Percentiles rank a stretch among this genome's conserved stretches.
These are phyloP conservation scores for Gloeostereum incarnatum DNA, from an alignment of 768 basidiomycete species.

Conservation along the genomic window DNA sequence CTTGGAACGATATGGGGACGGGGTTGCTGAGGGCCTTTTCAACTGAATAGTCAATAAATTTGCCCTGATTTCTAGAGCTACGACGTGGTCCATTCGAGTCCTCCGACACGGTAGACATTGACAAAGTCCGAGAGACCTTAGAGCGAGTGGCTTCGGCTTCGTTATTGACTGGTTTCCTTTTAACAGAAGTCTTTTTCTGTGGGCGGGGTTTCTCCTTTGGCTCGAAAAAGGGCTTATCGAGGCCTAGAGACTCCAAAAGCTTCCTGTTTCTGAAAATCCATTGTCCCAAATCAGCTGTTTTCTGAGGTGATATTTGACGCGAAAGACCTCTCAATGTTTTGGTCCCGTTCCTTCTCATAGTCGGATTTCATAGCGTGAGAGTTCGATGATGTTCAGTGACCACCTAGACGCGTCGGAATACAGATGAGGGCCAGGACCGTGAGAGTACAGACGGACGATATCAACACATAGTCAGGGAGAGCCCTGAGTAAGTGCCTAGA, in stretches of 20 bases:
- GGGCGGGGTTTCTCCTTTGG: slow-evolving; percentile 31
- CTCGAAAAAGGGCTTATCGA: slow-evolving; percentile 39
- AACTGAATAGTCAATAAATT: slow-evolving; percentile 41
- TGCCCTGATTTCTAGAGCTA: slow-evolving; percentile 58
- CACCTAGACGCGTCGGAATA: too few species aligned
- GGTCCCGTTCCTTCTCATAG: slow-evolving; percentile 23
- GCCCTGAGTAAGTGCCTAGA: too few species aligned
- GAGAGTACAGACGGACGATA: too few species aligned
- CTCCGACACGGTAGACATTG: slow-evolving; percentile 5
- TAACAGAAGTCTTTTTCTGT: slow-evolving; percentile 21
- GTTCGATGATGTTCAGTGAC: too few species aligned
- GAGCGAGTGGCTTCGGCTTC: slow-evolving; percentile 22
- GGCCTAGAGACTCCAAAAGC: slow-evolving; percentile 30
- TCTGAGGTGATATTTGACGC: not conserved
- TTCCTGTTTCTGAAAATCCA: slow-evolving; percentile 24
- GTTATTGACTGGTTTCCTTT: slow-evolving; percentile 25
- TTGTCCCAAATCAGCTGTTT: not conserved
- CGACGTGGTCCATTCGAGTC: slow-evolving; percentile 35
- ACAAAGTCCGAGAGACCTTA: slow-evolving; percentile 12
- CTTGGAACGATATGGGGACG: slow-evolving; percentile 27
- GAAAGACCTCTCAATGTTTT: slow-evolving; percentile 21
- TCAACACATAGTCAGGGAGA: too few species aligned
- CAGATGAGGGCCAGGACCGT: too few species aligned
- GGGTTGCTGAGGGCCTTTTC: slow-evolving; percentile 27
- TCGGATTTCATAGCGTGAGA: slow-evolving; percentile 22